These are phyloP conservation scores for Cylindrotheca fusiformis DNA, from an alignment of 108 stramenopile genomes.

Conservation along the genomic window DNA sequence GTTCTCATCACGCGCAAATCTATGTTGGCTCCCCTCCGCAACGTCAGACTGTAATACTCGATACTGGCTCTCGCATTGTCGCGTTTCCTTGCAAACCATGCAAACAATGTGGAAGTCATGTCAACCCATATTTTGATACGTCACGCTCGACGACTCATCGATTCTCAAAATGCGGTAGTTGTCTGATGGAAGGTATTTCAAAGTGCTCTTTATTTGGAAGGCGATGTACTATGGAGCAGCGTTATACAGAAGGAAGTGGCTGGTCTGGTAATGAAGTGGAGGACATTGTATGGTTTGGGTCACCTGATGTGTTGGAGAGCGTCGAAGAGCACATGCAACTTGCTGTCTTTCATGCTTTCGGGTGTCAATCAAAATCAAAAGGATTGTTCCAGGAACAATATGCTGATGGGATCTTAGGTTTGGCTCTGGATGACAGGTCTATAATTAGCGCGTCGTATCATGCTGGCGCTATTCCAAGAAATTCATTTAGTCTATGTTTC, in stretches of 20 bases:
- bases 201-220: slow-evolving; percentile 14
- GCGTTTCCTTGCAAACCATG: slow-evolving; percentile 90
- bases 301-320: slow-evolving; percentile 20
- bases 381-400: slow-evolving; percentile 92
- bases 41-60: slow-evolving; percentile 91
- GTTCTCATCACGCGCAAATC: slow-evolving; percentile 87
- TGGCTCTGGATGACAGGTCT: slow-evolving; percentile 66
- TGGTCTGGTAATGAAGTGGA: slow-evolving; percentile 72
- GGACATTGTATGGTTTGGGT: slow-evolving; percentile 73
- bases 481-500: slow-evolving; percentile 73
- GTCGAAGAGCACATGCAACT: slow-evolving; percentile 24
- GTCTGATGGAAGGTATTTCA: slow-evolving; percentile 28
- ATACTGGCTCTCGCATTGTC: slow-evolving; percentile 89
- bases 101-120: slow-evolving; percentile 69
- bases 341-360: slow-evolving; percentile 84
- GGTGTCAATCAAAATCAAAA: slow-evolving; percentile 84
- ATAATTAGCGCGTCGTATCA: slow-evolving; percentile 37
- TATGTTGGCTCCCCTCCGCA: slow-evolving; percentile 93
- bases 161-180: slow-evolving; percentile 16
- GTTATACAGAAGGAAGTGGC: slow-evolving; percentile 76
- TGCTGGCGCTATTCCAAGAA: slow-evolving; percentile 40
- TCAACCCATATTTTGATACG: slow-evolving; percentile 37
- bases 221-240: slow-evolving; percentile 52
- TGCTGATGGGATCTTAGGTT: slow-evolving; percentile 96
- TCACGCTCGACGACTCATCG: slow-evolving; percentile 25